phyloP scores from a whole-genome alignment of 257 asterid genomes.

The Solanum pinnatisectum region DNA sequence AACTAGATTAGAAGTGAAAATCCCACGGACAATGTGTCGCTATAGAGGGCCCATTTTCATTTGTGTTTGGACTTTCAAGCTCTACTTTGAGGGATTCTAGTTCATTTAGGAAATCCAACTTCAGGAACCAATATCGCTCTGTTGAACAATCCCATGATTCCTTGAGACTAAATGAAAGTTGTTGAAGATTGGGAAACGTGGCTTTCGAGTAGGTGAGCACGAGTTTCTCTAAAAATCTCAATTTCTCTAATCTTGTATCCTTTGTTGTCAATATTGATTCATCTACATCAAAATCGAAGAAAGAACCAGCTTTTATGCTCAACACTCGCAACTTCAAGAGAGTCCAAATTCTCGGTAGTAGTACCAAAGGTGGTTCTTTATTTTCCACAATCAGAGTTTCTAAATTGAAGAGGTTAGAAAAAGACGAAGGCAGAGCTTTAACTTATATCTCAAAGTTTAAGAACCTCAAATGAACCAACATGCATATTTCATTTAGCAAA shows the following conservation, averaged over 20 bases:
- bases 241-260: neutral
- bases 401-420: neutral
- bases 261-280: neutral
- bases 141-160: neutral
- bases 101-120: neutral
- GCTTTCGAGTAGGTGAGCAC: neutral
- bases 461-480: neutral
- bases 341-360: neutral
- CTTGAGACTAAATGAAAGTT: neutral
- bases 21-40: neutral
- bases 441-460: neutral
- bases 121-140: neutral
- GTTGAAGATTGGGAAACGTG: neutral
- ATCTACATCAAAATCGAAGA: neutral
- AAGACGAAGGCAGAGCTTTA: neutral
- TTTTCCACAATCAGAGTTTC: neutral
- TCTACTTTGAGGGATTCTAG: neutral
- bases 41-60: neutral
- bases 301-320: neutral
- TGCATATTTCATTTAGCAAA: neutral
- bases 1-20: neutral
- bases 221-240: neutral
- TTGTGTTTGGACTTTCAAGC: neutral
- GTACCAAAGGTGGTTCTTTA: neutral
- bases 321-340: neutral